Base-by-base conservation (phyloP, 305 asterid genomes). In the Fraxinus greggii region DNA sequence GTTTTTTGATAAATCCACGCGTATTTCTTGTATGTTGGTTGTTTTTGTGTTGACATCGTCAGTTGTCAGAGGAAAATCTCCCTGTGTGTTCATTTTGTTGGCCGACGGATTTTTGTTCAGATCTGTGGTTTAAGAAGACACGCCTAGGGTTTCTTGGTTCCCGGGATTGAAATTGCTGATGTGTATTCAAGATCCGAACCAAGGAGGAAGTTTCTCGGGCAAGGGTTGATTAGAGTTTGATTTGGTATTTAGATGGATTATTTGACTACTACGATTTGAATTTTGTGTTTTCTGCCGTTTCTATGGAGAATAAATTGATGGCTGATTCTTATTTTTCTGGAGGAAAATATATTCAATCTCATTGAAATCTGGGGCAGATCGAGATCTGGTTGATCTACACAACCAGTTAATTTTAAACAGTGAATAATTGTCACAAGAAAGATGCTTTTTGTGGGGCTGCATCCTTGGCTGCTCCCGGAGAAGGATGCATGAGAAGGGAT, bases 21-120 rank as follows among this genome's bases (percentile, higher is more conserved):
- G 81, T 88, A 86, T 76, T 33, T 82, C 85, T 84, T 84, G 80
- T 85, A 80, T 84, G 72, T 78, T 83, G 86, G 88, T 82, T 87
- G 85, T 83, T 80, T 84, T 85, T 80, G 70, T 76, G 73, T 81
- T 83, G 82, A 78, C 72, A 56, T 76, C 88, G 40, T 72, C 89
- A 72, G 75, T 35, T 80, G 21, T 82, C 83, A 72, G 79, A 29
- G 56, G 77, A 83, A 79, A 65, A 67, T 80, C 84, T 75, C 78
- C 75, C n/a, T 26, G 45, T 36, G 36, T 26, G 74, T 67, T 67
- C 36, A 67, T 67, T 13, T 67, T 67, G 38, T 67, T 28, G 38
- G 74, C 74, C 74, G 21, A 4, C 38, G 36, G 74, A 67, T 29
- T 67, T 67, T 29, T 67, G 19, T 67, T 28, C 74, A 67, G 89